Evolutionary conservation across 2,329 filamentous ascomycete genomes (phyloP).

Genomic region (Elsinoe ampelina): DNA sequence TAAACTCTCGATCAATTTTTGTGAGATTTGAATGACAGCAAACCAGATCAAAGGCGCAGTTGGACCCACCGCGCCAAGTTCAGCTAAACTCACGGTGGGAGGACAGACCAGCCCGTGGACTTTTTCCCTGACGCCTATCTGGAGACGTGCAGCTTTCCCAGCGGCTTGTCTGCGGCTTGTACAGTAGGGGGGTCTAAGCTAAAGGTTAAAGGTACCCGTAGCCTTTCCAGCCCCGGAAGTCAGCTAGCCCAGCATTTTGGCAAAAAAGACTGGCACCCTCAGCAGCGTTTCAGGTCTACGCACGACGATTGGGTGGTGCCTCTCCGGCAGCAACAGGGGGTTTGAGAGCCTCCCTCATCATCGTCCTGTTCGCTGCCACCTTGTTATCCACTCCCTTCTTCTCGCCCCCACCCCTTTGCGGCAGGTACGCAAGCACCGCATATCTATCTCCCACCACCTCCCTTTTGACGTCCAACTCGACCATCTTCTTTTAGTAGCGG

Average conservation of each 20-base stretch:
- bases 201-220: too few species aligned
- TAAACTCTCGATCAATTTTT: background rate
- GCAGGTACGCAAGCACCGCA: slow-evolving; percentile 7
- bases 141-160: too few species aligned
- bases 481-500: background rate
- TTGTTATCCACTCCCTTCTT: slow-evolving; percentile 6
- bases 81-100: background rate
- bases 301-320: slow-evolving; percentile 3
- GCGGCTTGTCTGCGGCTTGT: too few species aligned
- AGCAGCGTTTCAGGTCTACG: background rate
- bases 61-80: background rate
- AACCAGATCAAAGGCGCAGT: background rate
- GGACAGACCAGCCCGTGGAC: background rate
- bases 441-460: background rate
- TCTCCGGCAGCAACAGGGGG: background rate
- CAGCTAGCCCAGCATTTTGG: background rate
- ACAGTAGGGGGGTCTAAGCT: too few species aligned
- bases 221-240: too few species aligned
- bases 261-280: background rate
- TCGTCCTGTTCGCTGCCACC: slow-evolving; percentile 2
- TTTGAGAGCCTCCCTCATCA: background rate
- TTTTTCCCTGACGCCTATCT: background rate
- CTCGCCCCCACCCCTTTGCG: slow-evolving; percentile 8
- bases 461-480: background rate
- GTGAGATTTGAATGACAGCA: too few species aligned